Evolutionary conservation across 805 yeast species (phyloP), one percentile per base, ranked within the genome.

Genomic region (Wickerhamomyces ciferrii): DNA sequence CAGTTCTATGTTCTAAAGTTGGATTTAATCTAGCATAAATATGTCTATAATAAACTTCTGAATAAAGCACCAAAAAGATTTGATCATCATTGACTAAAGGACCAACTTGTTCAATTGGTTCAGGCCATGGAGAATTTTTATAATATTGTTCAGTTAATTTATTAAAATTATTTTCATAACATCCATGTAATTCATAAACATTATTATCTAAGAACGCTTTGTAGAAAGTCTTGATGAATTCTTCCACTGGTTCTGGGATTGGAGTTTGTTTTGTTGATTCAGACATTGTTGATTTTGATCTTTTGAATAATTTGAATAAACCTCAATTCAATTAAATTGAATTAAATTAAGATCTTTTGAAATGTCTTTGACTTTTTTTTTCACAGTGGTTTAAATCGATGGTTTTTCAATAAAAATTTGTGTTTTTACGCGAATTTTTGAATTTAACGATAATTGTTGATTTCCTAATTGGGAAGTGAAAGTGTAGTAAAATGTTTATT

Each of bases 11-110:
- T 53, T 70, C 74, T 39, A 74, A 56, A 4, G 70, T 62, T 42
- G 78, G 77, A 32, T 61, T 61, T 31, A 70, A 53, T 44, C 66
- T 65, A 42, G 78, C 75, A 49, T 74, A 74, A 44, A 74, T 58
- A 53, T 74, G 79, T 52, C 79, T 70, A 61, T 71, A 74, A 62
- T 74, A 74, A 47, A 74, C 68, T 58, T 74, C 79, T 9, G 75
- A 68, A 62, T 74, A 74, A 32, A 75, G 60, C 24, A 70, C 68
- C 41, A 74, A 56, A 54, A 74, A 74, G 29, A 67, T 68, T 52
- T 68, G 72, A 53, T 75, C 78, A 48, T 69, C 56, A 52, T 65
- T 60, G 23, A 74, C 79, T 23, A 74, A 53, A 27, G 74, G 68
- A 10, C 71, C 62, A 32, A 74, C 72, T 32, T 70, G 71, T 38